Conservation (phyloP, 257 asterid species). For the Solanum lignicaule region DNA sequence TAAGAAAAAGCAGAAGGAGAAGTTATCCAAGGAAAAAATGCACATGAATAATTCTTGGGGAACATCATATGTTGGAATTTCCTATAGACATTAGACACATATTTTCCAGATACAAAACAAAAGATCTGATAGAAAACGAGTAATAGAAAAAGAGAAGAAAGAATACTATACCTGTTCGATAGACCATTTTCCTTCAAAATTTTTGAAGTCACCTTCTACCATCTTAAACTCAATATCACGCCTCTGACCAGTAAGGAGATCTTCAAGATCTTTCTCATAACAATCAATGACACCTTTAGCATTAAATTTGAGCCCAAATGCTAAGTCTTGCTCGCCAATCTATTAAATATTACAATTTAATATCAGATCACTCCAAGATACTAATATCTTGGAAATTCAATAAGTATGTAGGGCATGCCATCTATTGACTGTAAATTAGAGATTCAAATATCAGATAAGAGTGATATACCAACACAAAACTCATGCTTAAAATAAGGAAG, state of each 20-base stretch:
- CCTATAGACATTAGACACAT: neutral
- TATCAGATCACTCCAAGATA: neutral
- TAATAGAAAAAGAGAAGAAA: neutral
- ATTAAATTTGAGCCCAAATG: constrained; percentile 70
- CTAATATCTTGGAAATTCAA: neutral
- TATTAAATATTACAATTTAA: constrained; percentile 14
- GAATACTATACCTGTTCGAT: constrained; percentile 47
- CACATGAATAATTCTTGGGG: neutral
- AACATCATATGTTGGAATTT: neutral
- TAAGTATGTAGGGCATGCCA: neutral
- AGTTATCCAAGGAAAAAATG: neutral
- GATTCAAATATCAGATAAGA: neutral
- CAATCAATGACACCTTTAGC: constrained; percentile 78
- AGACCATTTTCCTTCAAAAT: constrained; percentile 81
- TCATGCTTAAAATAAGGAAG: neutral
- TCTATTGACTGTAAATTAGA: neutral
- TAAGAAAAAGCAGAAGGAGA: neutral
- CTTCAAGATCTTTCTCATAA: constrained; percentile 62
- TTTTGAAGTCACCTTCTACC: constrained; percentile 83
- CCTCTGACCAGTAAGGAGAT: constrained; percentile 38
- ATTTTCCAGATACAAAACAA: neutral
- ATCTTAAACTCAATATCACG: constrained; percentile 82
- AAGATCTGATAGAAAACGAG: neutral
- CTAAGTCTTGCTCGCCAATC: constrained; percentile 70
- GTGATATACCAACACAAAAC: neutral